phyloP scores from a whole-genome alignment of 805 yeast genomes.

The Yarrowia osloensis region DNA sequence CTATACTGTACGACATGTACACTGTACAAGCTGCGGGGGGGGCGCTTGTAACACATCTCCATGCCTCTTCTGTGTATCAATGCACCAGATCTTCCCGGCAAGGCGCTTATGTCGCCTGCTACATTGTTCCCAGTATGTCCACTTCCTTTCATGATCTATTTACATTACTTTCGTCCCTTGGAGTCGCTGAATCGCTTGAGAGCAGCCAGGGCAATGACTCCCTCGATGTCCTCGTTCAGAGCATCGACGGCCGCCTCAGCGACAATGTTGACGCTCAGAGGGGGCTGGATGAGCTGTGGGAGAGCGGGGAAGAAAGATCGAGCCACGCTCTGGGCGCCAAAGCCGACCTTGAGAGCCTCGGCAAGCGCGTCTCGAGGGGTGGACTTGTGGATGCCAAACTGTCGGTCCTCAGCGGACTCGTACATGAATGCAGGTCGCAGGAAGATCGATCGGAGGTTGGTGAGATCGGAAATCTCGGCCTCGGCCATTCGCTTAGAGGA shows the following conservation, averaged over 20 bases:
- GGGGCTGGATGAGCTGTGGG: slow-evolving; percentile 27
- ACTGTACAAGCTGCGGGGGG: too few relatives aligned
- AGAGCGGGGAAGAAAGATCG: slow-evolving; percentile 43
- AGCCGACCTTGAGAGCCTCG: slow-evolving; percentile 48
- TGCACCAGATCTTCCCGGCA: too few relatives aligned
- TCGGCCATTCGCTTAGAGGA: slow-evolving; percentile 80
- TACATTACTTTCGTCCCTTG: slow-evolving; percentile 7
- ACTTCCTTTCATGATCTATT: neutral
- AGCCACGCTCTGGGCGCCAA: slow-evolving; percentile 37
- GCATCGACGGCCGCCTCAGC: slow-evolving; percentile 60
- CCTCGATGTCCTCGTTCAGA: slow-evolving; percentile 55
- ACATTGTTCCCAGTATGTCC: too few relatives aligned
- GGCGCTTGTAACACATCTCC: too few relatives aligned
- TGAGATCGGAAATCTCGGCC: slow-evolving; percentile 46
- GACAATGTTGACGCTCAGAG: slow-evolving; percentile 58
- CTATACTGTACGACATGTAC: too few relatives aligned
- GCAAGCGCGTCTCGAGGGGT: slow-evolving; percentile 47
- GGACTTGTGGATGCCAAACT: slow-evolving; percentile 35
- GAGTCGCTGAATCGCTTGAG: slow-evolving; percentile 32
- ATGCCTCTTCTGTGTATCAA: too few relatives aligned
- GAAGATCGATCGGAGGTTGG: slow-evolving; percentile 59
- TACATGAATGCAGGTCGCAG: slow-evolving; percentile 84
- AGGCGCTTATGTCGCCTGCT: too few relatives aligned
- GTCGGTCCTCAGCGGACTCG: slow-evolving; percentile 48
- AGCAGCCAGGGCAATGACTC: slow-evolving; percentile 60